phyloP scores from a whole-genome alignment of 1,284 basidiomycete genomes.

The Boletus smithii region DNA sequence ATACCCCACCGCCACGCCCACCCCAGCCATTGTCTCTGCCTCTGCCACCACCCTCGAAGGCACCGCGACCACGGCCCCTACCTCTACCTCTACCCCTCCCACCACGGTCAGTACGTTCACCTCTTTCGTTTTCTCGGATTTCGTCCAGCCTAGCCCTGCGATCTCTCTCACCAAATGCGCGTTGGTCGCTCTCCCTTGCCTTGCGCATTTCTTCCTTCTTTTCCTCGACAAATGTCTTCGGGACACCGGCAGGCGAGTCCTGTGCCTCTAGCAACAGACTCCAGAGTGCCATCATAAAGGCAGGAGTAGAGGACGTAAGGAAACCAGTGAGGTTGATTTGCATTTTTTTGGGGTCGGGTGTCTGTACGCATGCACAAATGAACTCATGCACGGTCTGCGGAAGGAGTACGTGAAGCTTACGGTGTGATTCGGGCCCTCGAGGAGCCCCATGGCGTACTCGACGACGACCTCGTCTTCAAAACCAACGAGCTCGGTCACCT shows the following conservation, averaged over 20 bases:
- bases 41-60: slow-evolving; percentile 41
- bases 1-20: slow-evolving; percentile 44
- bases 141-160: slow-evolving; percentile 67
- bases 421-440: slow-evolving; percentile 83
- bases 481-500: slow-evolving; percentile 84
- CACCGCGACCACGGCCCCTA: slow-evolving; percentile 43
- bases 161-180: slow-evolving; percentile 68
- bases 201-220: slow-evolving; percentile 92
- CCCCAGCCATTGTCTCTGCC: slow-evolving; percentile 38
- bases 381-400: not conserved
- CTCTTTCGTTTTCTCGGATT: slow-evolving; percentile 54
- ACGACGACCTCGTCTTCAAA: slow-evolving; percentile 97
- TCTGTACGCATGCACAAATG: slow-evolving; percentile 41
- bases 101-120: slow-evolving; percentile 44
- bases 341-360: slow-evolving; percentile 91
- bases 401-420: slow-evolving; percentile 43
- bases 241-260: slow-evolving; percentile 84
- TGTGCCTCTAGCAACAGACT: slow-evolving; percentile 88
- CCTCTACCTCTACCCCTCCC: slow-evolving; percentile 48
- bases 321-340: slow-evolving; percentile 94
- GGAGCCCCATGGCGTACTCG: slow-evolving; percentile 90
- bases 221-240: slow-evolving; percentile 89
- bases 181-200: slow-evolving; percentile 67
- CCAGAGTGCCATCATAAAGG: slow-evolving; percentile 91
- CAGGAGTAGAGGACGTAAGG: slow-evolving; percentile 73